Evolutionary conservation across 1,284 basidiomycete genomes (phyloP).

Genomic region (Volvariella surrecta): DNA sequence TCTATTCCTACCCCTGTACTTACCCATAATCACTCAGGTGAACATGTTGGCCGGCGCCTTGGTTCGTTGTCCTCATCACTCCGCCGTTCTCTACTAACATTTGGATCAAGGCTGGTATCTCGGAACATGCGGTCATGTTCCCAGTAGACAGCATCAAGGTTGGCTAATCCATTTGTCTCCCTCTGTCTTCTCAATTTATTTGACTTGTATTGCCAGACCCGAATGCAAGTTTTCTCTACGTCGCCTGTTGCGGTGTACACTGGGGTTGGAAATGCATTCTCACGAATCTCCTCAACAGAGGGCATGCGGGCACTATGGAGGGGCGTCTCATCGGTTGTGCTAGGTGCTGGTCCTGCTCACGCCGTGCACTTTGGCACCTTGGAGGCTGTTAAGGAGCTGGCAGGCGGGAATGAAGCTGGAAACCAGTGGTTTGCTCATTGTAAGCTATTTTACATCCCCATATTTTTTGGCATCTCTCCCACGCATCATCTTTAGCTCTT

Average conservation of each 20-base stretch:
- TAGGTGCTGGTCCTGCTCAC: constrained; percentile 97
- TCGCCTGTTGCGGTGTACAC: constrained; percentile 81
- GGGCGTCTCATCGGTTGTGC: constrained; percentile 94
- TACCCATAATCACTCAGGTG: constrained; percentile 39
- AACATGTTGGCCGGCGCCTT: constrained; percentile 98
- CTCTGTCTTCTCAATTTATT: constrained; percentile 1
- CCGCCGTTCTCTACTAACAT: constrained; percentile 2
- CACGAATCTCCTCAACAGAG: constrained; percentile 88
- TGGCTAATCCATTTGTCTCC: too few relatives aligned
- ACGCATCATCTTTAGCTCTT: constrained; percentile 50
- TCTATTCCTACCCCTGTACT: neutral
- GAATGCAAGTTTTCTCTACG: constrained; percentile 95
- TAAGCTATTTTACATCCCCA: constrained; percentile 28
- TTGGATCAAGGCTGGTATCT: constrained; percentile 80
- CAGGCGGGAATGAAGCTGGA: constrained; percentile 78
- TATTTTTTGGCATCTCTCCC: neutral
- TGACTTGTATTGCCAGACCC: constrained; percentile 54
- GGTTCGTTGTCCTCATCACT: constrained; percentile 40
- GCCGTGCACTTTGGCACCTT: constrained; percentile 97
- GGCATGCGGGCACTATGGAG: constrained; percentile 90
- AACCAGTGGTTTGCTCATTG: constrained; percentile 81
- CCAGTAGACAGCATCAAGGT: constrained; percentile 98
- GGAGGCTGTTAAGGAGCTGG: constrained; percentile 90
- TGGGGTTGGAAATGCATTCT: constrained; percentile 84
- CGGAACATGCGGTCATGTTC: constrained; percentile 99